These are phyloP conservation scores for Eucalyptus erythrocorys DNA, from an alignment of 345 rosid genomes.

Conservation along the genomic window DNA sequence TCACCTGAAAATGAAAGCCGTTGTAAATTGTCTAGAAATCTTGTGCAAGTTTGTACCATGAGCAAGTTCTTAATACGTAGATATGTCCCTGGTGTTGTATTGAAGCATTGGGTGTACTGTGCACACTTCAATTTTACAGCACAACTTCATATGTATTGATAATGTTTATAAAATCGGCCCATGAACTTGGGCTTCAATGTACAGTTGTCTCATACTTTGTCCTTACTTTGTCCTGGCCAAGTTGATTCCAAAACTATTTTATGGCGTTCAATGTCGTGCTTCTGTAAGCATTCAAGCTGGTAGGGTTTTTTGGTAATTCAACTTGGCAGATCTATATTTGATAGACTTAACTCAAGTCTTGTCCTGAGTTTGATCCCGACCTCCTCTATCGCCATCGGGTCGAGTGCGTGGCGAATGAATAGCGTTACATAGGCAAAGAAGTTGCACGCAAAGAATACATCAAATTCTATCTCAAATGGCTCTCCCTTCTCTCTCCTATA, in stretches of 20 bases:
- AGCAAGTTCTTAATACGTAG: background rate
- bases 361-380: background rate
- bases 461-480: background rate
- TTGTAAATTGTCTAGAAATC: background rate
- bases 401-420: background rate
- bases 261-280: accelerated
- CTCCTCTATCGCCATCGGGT: background rate
- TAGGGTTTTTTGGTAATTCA: background rate
- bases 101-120: background rate
- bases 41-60: background rate
- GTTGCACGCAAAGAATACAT: background rate
- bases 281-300: background rate
- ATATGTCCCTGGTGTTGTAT: background rate
- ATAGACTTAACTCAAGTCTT: background rate
- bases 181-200: background rate
- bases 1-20: background rate
- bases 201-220: background rate
- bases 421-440: background rate
- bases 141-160: background rate
- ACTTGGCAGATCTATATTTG: background rate
- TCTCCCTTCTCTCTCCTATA: background rate
- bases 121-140: background rate
- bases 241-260: background rate
- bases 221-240: accelerated
- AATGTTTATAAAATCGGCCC: background rate